Base-by-base conservation (phyloP, 148 eudicot species). In the Chenopodium quinoa region DNA sequence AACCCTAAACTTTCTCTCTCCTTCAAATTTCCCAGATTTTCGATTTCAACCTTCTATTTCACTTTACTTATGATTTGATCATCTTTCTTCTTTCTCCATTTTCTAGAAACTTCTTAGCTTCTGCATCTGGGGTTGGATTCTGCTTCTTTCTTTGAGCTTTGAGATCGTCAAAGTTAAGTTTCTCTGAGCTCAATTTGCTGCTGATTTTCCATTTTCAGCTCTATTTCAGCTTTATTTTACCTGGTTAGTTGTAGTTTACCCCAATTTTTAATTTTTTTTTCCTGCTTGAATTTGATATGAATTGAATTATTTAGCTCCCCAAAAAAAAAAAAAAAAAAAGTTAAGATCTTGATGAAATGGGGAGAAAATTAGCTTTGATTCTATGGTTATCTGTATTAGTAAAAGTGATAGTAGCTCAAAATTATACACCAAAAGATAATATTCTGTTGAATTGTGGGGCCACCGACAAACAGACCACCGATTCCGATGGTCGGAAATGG, bases 361-460 rank as follows among this genome's bases (percentile, higher is more conserved):
- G 81, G 84, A 87, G 82, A 27, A 71, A 75, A 23, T 68, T 79
- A 56, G 71, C 85, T 74, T 65, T 91, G 31, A 84, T 86, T 54
- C 68, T 78, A 17, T 78, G 70, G 46, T 75, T 91, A 46, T 80
- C 73, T 17, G 76, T 82, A 54, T 70, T 79, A 67, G 71, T 83
- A 17, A 78, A 77, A 74, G 70, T 86, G 31, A 78, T 82, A 23
- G 75, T 80, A 63, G 93, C 94, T 31, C 90, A 87, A 4, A 80
- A 92, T 82, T 95, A 92, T 82, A 84, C 83, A 7, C 94, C 98
- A 13, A 78, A 89, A 3, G 96, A 95, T 74, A 75, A 86, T 13
- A 88, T 90, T 20, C 81, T 93, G 34, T 46, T 95, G 71, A 89
- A 91, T 74, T 95, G 99, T 77, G 99, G 99, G 29, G 91, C 89